Evolutionary conservation across 257 asterid species (phyloP).

Genomic region (Datura wrightii): DNA sequence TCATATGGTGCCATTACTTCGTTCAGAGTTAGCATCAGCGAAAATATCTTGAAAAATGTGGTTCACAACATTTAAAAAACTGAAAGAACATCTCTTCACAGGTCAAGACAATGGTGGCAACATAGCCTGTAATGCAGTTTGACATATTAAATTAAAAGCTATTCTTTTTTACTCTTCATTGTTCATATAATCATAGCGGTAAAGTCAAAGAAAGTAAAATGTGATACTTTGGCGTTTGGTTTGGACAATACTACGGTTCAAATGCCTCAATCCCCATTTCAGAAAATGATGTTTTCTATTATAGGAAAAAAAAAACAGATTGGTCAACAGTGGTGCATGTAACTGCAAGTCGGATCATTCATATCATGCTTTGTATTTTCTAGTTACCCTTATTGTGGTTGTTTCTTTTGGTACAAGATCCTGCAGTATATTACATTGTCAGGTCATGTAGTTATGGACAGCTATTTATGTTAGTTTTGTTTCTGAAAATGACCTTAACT

Average conservation of each 20-base stretch:
- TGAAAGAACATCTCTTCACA: conserved; percentile 1
- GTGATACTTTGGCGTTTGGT: neutral
- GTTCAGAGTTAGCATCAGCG: neutral
- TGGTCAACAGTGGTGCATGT: neutral
- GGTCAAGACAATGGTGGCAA: neutral
- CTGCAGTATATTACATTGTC: neutral
- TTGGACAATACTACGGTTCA: neutral
- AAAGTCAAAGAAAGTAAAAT: neutral
- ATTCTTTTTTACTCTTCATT: neutral
- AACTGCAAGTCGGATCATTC: conserved; percentile 4
- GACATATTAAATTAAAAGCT: neutral
- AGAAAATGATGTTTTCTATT: neutral
- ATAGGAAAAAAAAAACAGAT: neutral
- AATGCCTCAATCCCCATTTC: neutral
- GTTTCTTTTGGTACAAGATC: conserved; percentile 18
- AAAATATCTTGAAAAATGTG: neutral
- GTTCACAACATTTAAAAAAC: neutral
- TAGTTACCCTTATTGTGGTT: neutral
- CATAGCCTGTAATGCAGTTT: neutral
- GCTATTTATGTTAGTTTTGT: neutral
- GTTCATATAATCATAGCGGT: neutral
- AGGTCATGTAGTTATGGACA: neutral
- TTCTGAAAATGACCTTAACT: conserved; percentile 10
- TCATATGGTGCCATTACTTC: neutral
- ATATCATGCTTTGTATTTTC: neutral